Evolutionary conservation across 2,329 filamentous ascomycete species (phyloP), one percentile per base, ranked within the genome.

Genomic region (Ascochyta pisi): DNA sequence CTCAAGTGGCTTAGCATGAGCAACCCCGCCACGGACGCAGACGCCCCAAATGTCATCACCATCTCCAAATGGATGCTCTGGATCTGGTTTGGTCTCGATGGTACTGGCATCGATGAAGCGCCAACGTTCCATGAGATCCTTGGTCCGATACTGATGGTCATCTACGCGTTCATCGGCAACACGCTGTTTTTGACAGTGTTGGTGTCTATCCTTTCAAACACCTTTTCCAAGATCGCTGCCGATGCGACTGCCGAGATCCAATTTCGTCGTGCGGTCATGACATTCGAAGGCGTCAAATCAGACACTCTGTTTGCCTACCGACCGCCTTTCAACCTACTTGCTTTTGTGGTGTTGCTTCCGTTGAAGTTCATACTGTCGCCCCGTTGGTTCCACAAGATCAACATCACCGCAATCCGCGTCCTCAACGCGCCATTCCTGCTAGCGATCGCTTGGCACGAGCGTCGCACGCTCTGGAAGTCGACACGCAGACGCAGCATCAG

Each of bases 61-160:
- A 92, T 95, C 59, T 86, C 86, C 40, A 92, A 93, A 75, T 96
- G 91, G 91, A 94, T 96, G 90, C 84, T 95, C 1, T 95, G 90
- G 84, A 93, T 96, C 61, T 96, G 91, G 91, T 95, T 96, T 69
- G 91, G 91, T 2, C 84, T 96, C 1, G 91, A 95, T 65, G 91
- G 73, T 33, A 89, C 76, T 35, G 82, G 83, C 2, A 83, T 85
- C 33, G 77, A 83, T 58, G 78, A 81, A 54, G 83, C 83, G 66
- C 81, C 84, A 22, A 86, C 91, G 54, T 91, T 95, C 68, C 91
- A 96, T 76, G 85, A 86, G 81, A 77, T 92, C n/a, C 80, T 95
- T 1, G 91, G 91, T 0, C 91, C 91, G 0, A 82, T 86, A 2
- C 78, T 95, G 23, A 95, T 95, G 90, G 83, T 95, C 50, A 83